phyloP scores from a whole-genome alignment of 192 early-diverging fungal genomes.

The Rhizophagus clarus region DNA sequence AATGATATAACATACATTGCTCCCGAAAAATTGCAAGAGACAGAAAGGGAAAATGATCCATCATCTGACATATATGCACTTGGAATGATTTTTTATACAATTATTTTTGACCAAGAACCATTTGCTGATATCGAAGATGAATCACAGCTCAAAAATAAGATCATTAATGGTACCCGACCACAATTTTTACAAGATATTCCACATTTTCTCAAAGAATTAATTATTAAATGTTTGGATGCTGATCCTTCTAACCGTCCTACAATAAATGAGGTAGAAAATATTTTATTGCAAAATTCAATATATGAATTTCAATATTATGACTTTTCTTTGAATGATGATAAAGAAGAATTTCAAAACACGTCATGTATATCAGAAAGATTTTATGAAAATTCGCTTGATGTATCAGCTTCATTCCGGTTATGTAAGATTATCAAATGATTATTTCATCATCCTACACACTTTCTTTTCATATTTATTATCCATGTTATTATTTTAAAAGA shows the following conservation, averaged over 20 bases:
- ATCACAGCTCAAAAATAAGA: too few species aligned
- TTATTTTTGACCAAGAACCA: neutral
- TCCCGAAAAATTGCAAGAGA: neutral
- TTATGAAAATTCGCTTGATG: too few species aligned
- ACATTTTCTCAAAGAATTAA: neutral
- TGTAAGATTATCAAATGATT: too few species aligned
- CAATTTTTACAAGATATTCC: neutral
- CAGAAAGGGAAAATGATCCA: neutral
- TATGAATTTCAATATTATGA: neutral
- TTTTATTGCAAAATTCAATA: neutral
- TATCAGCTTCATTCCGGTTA: too few species aligned
- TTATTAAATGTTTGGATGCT: neutral
- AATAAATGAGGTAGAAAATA: neutral
- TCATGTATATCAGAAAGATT: too few species aligned
- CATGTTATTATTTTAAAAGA: too few species aligned
- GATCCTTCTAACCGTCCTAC: neutral
- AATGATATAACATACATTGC: neutral
- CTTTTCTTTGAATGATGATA: too few species aligned
- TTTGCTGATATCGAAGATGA: neutral
- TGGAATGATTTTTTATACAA: neutral
- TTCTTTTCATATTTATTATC: too few species aligned
- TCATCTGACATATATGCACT: neutral
- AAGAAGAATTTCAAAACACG: too few species aligned
- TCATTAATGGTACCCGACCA: neutral
- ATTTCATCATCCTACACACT: too few species aligned